Base-by-base conservation (phyloP, 1,284 basidiomycete genomes). In the Tylopilus orsonianus region DNA sequence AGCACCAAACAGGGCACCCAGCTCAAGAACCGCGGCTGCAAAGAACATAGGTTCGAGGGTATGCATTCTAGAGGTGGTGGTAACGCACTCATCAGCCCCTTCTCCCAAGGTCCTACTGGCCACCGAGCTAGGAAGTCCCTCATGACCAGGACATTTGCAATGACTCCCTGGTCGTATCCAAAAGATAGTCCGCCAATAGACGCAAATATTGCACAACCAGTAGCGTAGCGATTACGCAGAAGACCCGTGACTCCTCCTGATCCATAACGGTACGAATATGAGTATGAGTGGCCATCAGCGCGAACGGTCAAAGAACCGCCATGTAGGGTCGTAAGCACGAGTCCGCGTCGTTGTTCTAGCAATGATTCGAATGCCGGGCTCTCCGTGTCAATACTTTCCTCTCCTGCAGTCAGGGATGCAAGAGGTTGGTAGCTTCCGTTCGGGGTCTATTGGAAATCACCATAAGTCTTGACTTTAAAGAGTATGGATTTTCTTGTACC, bases 131-230 rank as follows among this genome's bases (percentile, higher is more conserved):
- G 55, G 56, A 92, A 91, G 54, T 87, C 83, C 41, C 73, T 70
- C 88, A 91, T 92, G n/a, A 89, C 85, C 13, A 92, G 75, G 8
- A 92, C 81, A 63, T 90, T 90, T 3, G 88, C 85, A 55, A 90
- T 87, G 47, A 85, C 83, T 35, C 85, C 84, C 59, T 87, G 85
- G 56, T 86, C 84, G 64, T 86, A 87, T 5, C 89, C 89, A 65
- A 92, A 92, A 20, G 86, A 80, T 40, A 91, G 64, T 0, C 90
- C 88, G 4, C 89, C 90, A 56, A 91, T 78, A 13, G 83, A 86
- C 0, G 85, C 89, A 49, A 89, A 85, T 29, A 83, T 67, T 2
- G 83, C 85, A 55, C 85, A 87, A 3, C 78, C 67, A 5, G 83
- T 65, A 1, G 82, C 77, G 53, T 81, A 85, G 44, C 72, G 73